Percentiles rank a stretch among this genome's conserved stretches.
These are phyloP conservation scores for Aspergillus sp. DNA, from an alignment of 2,329 filamentous ascomycete species.

Conservation along the genomic window DNA sequence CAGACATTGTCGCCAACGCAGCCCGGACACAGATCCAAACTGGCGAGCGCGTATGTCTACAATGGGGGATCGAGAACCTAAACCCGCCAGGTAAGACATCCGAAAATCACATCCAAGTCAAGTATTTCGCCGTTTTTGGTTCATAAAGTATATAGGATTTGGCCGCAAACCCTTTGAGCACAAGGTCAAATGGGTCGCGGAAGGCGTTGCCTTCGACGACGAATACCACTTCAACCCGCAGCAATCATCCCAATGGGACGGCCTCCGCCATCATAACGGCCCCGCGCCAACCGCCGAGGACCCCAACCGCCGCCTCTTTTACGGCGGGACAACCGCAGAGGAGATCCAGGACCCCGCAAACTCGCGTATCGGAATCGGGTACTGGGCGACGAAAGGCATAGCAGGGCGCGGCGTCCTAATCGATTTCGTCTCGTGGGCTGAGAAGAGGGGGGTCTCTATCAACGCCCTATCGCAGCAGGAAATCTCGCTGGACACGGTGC, in stretches of 20 bases:
- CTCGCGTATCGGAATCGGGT: conserved; percentile 37
- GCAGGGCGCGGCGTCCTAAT: conserved; percentile 43
- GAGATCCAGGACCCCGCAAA: conserved; percentile 35
- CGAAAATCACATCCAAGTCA: neutral
- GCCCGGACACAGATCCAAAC: conserved; percentile 54
- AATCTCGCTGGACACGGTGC: conserved; percentile 36
- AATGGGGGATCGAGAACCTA: conserved; percentile 59
- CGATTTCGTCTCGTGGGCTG: conserved; percentile 38
- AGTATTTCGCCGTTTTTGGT: neutral
- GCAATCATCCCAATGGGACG: conserved; percentile 57
- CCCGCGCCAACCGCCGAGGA: conserved; percentile 38
- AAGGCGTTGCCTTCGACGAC: conserved; percentile 50
- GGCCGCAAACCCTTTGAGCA: conserved; percentile 53
- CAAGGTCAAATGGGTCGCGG: conserved; percentile 49
- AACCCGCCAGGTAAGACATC: conserved; percentile 38
- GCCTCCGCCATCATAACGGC: conserved; percentile 51
- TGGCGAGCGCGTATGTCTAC: conserved; percentile 54
- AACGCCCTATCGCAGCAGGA: conserved; percentile 34
- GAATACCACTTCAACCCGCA: conserved; percentile 55
- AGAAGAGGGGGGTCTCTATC: conserved; percentile 30
- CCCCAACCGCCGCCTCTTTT: conserved; percentile 31
- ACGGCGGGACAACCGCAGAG: conserved; percentile 36
- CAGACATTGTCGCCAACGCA: conserved; percentile 51
- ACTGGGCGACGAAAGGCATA: conserved; percentile 40
- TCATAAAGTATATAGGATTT: conserved; percentile 40